phyloP scores from a whole-genome alignment of 345 rosid genomes.

The Salix suchowensis region DNA sequence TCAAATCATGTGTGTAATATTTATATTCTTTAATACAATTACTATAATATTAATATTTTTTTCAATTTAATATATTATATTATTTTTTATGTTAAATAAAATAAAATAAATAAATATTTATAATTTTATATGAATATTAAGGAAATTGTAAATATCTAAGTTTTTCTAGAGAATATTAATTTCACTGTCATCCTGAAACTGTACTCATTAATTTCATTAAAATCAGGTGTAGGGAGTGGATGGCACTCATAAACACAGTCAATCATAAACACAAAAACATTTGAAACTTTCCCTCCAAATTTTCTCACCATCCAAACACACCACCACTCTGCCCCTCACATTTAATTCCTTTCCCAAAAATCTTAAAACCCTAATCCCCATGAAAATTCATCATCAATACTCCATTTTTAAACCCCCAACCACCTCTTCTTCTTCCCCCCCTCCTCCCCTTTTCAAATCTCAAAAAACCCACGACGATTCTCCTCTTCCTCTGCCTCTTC shows the following conservation, averaged over 20 bases:
- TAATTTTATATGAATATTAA: no score
- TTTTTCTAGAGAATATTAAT: no score
- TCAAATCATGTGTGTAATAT: no score
- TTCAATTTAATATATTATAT: no score
- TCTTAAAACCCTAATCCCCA: not conserved
- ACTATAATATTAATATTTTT: no score
- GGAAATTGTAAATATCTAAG: no score
- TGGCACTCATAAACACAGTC: not conserved
- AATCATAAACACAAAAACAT: not conserved
- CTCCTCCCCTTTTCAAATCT: not conserved
- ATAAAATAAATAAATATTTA: no score
- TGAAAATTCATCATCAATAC: not conserved
- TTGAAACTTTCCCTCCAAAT: conserved; percentile 31
- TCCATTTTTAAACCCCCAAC: not conserved
- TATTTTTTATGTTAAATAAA: no score
- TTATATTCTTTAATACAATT: no score
- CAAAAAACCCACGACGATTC: conserved; percentile 1
- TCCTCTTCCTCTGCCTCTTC: conserved; percentile 12
- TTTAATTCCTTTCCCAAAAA: conserved; percentile 10
- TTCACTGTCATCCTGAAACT: not conserved
- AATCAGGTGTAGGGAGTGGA: not conserved
- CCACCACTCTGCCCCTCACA: conserved; percentile 5
- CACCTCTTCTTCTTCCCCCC: not conserved
- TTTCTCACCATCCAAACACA: not conserved
- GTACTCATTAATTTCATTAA: not conserved